phyloP scores from a whole-genome alignment of 2,329 filamentous ascomycete genomes.

The Alternaria viburni region DNA sequence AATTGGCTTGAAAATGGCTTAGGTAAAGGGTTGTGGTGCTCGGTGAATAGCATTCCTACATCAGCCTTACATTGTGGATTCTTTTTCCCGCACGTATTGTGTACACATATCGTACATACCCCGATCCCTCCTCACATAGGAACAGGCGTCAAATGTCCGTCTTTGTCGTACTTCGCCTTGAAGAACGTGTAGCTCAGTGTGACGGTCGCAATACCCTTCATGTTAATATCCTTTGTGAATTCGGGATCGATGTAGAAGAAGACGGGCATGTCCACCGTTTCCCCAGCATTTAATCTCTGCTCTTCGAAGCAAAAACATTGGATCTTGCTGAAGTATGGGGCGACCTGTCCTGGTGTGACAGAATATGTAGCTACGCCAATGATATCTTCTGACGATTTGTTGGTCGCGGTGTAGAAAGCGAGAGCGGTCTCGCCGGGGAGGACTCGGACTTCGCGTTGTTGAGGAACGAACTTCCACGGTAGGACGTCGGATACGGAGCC shows the following conservation, averaged over 20 bases:
- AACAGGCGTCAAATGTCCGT: slow-evolving; percentile 70
- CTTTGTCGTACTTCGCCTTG: slow-evolving; percentile 86
- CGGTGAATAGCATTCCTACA: too few species aligned
- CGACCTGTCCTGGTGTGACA: slow-evolving; percentile 93
- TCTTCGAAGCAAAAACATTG: slow-evolving; percentile 99
- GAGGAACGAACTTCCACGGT: slow-evolving; percentile 96
- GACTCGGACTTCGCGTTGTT: slow-evolving; percentile 95
- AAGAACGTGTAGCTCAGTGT: slow-evolving; percentile 98
- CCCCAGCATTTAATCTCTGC: slow-evolving; percentile 89
- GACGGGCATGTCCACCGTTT: slow-evolving; percentile 99
- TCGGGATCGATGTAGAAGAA: slow-evolving; percentile 99
- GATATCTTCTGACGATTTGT: slow-evolving; percentile 87
- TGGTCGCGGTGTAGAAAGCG: slow-evolving; percentile 97
- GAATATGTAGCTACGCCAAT: slow-evolving; percentile 98
- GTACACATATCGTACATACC: slow-evolving; percentile 11
- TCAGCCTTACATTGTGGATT: too few species aligned
- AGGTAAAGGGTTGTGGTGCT: too few species aligned
- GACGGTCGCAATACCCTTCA: slow-evolving; percentile 93
- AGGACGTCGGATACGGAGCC: slow-evolving; percentile 93
- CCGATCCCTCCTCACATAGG: slow-evolving; percentile 42
- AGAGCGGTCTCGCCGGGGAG: slow-evolving; percentile 95
- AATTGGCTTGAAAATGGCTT: too few species aligned
- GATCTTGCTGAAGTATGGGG: slow-evolving; percentile 98
- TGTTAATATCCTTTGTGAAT: slow-evolving; percentile 87
- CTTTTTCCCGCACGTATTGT: too few species aligned